These are phyloP conservation scores for Colletotrichum truncatum DNA, from an alignment of 2,329 filamentous ascomycete genomes.

Conservation along the genomic window DNA sequence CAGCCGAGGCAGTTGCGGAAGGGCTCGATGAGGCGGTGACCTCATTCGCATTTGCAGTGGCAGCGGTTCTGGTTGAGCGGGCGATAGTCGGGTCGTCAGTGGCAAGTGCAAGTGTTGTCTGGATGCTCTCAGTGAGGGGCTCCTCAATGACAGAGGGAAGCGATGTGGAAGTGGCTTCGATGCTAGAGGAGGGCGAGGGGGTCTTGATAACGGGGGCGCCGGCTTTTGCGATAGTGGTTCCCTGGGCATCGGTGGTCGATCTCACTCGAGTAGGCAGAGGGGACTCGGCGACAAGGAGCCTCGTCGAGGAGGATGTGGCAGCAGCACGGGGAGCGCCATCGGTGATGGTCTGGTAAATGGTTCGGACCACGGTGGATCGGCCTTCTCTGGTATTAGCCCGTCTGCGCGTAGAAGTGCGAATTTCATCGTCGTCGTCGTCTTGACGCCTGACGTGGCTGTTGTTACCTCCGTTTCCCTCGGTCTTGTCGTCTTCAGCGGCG, in stretches of 20 bases:
- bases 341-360: constrained; percentile 50
- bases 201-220: constrained; percentile 12
- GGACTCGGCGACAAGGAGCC: constrained; percentile 44
- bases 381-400: constrained; percentile 27
- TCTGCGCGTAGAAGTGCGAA: constrained; percentile 11
- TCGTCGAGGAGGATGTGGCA: constrained; percentile 34
- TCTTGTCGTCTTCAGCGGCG: constrained; percentile 11
- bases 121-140: constrained; percentile 31
- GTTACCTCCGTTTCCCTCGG: constrained; percentile 20
- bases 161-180: constrained; percentile 2
- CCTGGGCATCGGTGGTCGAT: background rate
- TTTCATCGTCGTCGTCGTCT: constrained; percentile 9
- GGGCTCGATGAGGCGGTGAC: constrained; percentile 33
- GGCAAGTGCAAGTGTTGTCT: constrained; percentile 38
- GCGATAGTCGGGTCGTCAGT: constrained; percentile 37
- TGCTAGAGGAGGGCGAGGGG: constrained; percentile 9
- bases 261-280: constrained; percentile 1
- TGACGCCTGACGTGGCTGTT: constrained; percentile 13
- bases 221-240: constrained; percentile 22
- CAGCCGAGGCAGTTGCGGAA: constrained; percentile 16
- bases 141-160: constrained; percentile 40
- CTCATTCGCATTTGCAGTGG: constrained; percentile 24
- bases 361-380: constrained; percentile 41
- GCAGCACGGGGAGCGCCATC: background rate
- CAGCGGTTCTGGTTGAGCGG: constrained; percentile 42